Base-by-base conservation (phyloP, 345 rosid genomes). In the Dipteronia dyeriana region DNA sequence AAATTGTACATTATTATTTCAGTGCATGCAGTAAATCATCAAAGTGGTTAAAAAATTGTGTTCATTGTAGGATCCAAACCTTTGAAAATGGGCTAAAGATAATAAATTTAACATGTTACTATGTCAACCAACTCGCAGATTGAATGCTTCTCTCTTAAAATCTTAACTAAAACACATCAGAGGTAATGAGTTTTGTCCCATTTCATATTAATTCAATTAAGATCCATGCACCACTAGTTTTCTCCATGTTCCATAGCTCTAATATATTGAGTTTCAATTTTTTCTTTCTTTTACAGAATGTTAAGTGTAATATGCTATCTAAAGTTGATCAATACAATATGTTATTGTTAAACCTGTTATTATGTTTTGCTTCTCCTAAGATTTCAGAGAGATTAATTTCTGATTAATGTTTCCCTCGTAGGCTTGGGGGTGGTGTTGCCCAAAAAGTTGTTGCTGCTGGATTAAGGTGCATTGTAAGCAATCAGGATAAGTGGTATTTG, bases 401-500 rank as follows among this genome's bases (percentile, higher is more conserved):
- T 49, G 38, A 69, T 49, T 43, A 68, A 25, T 71, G 23, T 75
- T 79, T 31, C 22, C 71, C 23, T 61, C 72, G 62, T 86, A 90
- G 97, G 94, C 91, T 92, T 66, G 91, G 88, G 56, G 80, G 85
- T 57, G 90, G 94, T 69, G 93, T 92, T 66, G 91, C 90, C 76
- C 76, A 85, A 75, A 74, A 7, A 69, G 93, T 88, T 75, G 93
- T 90, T 11, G 83, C 79, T n/a, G 67, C 91, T 13, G 94, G 94
- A 54, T 76, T 92, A 45, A 81, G 91, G 70, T 90, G 94, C 81
- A 90, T 90, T 51, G 89, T 92, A 43, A 90, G 97, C 91, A 90
- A 92, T 84, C 91, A 90, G 82, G 93, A 90, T 54, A 84, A 84
- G 73, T 92, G 97, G 97, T 92, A 90, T 60, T 82, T 92, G 62